Percentiles rank a stretch among this genome's conserved stretches.
Conservation (phyloP, 495 filamentous ascomycete genomes). For the Lophiotrema nucula region DNA sequence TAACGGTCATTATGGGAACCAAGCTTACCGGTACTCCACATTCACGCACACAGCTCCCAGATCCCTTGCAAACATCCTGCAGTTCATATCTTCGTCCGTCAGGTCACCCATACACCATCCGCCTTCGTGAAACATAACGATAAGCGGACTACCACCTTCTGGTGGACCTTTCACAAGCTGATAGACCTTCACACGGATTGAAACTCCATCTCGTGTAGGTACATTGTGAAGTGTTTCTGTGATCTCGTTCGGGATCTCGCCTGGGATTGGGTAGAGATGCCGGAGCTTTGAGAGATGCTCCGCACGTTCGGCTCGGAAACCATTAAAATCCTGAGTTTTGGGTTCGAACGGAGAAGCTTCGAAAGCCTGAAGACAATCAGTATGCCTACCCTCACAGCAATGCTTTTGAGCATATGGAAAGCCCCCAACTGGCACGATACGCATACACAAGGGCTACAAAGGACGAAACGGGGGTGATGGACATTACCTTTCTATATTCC, state of each 20-base stretch:
- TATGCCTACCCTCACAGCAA: not conserved
- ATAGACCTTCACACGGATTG: conserved; percentile 26
- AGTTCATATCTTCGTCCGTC: conserved; percentile 33
- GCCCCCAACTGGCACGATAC: not conserved
- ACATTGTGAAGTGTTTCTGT: conserved; percentile 27
- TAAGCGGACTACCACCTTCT: conserved; percentile 27
- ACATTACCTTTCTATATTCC: conserved; percentile 20
- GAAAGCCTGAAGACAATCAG: conserved; percentile 15
- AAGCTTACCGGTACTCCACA: conserved; percentile 31
- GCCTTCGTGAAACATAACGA: conserved; percentile 32
- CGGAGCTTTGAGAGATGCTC: conserved; percentile 23
- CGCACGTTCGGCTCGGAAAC: conserved; percentile 17
- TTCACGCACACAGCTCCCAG: conserved; percentile 32
- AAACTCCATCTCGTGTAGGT: conserved; percentile 21
- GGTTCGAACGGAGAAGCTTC: conserved; percentile 15
- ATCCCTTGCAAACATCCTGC: conserved; percentile 28
- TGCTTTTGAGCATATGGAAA: not conserved
- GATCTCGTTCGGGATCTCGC: conserved; percentile 25
- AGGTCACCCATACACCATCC: conserved; percentile 34
- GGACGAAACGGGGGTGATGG: not conserved
- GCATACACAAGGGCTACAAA: not conserved
- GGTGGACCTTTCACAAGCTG: conserved; percentile 13
- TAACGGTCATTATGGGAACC: not conserved
- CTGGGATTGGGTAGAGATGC: conserved; percentile 29
- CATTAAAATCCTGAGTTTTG: conserved; percentile 8